Base-by-base conservation (phyloP, 2,329 filamentous ascomycete species). In the Epichloe gansuensis region DNA sequence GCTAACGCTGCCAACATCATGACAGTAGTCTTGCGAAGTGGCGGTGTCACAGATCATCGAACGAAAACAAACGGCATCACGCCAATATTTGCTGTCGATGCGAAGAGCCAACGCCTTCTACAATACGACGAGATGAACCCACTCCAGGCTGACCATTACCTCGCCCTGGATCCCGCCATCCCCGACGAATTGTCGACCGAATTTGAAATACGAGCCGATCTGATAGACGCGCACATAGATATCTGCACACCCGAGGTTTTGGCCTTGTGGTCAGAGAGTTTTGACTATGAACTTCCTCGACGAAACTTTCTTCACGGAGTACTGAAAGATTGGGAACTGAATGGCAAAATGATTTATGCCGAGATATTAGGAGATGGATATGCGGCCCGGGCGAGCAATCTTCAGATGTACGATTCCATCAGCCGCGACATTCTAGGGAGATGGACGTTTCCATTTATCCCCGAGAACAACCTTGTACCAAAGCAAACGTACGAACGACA, bases 211-310 rank as follows among this genome's bases (percentile, higher is more conserved):
- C 82, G 91, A 41, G 81, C 86, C 57, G 91, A 98, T 68, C 73
- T 98, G 54, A 86, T 97, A 56, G 93, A 98, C 67, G 91, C 89
- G 60, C 87, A 88, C 50, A 93, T 98, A 62, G 93, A 98, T 65
- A 97, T 98, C 58, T 97, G 91, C 69, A 97, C 93, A 1, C 91
- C 91, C 0, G 93, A 97, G 64, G 91, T 96, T 8, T 78, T 97
- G 44, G 91, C 91, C 7, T 72, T 97, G 53, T 98, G 93, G 88
- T 93, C 90, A 8, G 93, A 98, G 69, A 95, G 91, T 64, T 98
- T 97, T 62, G 91, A 98, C 67, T 97, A 95, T 67, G 90, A 96
- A 66, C 78, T 90, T 7, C 89, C 91, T 1, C 81, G 91, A 52
- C 85, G 85, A 61, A 89, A 95, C 62, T 96, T 95, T 62, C 71